Evolutionary conservation across 108 stramenopile species (phyloP).

Genomic region (Poteriospumella lacustris): DNA sequence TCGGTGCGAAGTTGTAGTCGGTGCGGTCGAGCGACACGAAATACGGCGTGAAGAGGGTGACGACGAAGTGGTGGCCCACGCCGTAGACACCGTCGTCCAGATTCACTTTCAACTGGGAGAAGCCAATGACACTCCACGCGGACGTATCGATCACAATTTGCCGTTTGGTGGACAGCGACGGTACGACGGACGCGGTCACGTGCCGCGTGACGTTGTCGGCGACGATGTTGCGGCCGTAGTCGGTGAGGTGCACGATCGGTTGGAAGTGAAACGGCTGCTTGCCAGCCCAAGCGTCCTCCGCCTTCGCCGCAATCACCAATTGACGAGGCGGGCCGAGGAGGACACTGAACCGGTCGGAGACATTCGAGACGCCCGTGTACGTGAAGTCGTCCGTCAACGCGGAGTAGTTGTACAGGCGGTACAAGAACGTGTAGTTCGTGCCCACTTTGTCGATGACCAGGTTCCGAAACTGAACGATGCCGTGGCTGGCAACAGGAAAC

Average conservation of each 20-base stretch:
- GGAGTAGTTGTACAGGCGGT: neutral
- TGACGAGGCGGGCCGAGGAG: neutral
- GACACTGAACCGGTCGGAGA: neutral
- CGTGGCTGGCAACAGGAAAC: neutral
- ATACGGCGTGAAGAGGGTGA: too few species aligned
- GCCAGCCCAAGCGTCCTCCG: slow-evolving; percentile 18
- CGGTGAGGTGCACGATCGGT: neutral
- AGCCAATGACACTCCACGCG: neutral
- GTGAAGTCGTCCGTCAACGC: neutral
- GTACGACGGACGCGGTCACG: neutral
- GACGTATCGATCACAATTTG: slow-evolving; percentile 15
- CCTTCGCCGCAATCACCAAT: neutral
- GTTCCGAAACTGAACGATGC: neutral
- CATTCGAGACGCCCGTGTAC: neutral
- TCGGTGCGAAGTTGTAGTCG: too few species aligned
- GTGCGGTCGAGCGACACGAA: too few species aligned
- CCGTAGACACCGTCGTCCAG: too few species aligned
- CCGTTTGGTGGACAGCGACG: neutral
- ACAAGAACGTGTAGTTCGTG: neutral
- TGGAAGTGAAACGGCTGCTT: neutral
- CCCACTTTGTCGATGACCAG: neutral
- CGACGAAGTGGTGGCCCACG: too few species aligned
- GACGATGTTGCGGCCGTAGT: slow-evolving; percentile 8
- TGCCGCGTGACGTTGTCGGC: neutral
- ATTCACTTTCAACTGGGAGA: neutral